phyloP scores from a whole-genome alignment of 257 asterid genomes.

The Jacaranda mimosifolia region DNA sequence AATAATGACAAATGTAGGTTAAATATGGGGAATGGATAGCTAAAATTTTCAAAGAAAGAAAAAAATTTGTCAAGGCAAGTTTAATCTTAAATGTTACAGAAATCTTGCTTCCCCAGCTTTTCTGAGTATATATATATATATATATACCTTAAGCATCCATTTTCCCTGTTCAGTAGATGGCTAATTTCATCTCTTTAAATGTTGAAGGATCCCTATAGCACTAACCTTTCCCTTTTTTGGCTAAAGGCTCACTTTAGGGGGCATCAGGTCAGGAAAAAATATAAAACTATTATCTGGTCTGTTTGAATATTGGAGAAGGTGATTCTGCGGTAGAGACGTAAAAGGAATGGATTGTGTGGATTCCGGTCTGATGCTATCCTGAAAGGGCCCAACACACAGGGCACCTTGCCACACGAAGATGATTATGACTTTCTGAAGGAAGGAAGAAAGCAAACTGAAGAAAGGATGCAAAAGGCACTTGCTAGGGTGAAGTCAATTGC shows the following conservation, averaged over 20 bases:
- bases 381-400: constrained; percentile 46
- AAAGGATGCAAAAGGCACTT: constrained; percentile 87
- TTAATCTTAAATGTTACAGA: background rate
- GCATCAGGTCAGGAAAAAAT: constrained; percentile 91
- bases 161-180: constrained; percentile 4
- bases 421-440: constrained; percentile 85
- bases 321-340: constrained; percentile 94
- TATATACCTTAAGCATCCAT: constrained; percentile 11
- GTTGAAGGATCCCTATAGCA: background rate
- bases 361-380: constrained; percentile 62
- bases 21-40: too few species aligned
- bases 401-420: constrained; percentile 59
- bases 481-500: constrained; percentile 90
- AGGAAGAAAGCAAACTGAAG: constrained; percentile 91
- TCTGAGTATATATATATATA: background rate
- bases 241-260: constrained; percentile 97
- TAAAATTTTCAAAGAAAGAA: too few species aligned
- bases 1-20: constrained; percentile 31
- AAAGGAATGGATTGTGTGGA: constrained; percentile 88
- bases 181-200: background rate
- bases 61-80: background rate
- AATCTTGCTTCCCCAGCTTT: constrained; percentile 3
- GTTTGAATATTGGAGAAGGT: constrained; percentile 94
- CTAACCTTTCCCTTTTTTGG: constrained; percentile 47
- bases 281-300: constrained; percentile 86